phyloP scores from a whole-genome alignment of 106 monocot species.

The Platanthera guangdongensis region DNA sequence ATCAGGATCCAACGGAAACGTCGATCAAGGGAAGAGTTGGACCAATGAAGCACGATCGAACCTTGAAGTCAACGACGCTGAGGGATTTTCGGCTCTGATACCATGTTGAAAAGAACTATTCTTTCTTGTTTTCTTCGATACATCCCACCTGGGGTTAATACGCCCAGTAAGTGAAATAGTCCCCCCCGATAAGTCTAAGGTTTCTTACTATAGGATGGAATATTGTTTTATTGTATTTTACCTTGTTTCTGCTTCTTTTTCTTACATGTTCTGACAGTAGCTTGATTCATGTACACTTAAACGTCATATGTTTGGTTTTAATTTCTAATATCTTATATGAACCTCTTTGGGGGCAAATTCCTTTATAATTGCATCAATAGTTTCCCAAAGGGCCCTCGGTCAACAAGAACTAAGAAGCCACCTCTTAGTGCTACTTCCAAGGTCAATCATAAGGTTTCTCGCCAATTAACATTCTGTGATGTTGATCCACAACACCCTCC shows the following conservation, averaged over 20 bases:
- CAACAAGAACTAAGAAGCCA: neutral
- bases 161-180: too few species aligned
- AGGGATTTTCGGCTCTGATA: too few species aligned
- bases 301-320: neutral
- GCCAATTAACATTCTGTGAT: neutral
- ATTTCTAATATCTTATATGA: neutral
- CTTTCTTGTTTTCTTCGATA: too few species aligned
- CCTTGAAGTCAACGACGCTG: too few species aligned
- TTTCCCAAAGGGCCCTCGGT: constrained; percentile 1
- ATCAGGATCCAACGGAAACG: too few species aligned
- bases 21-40: too few species aligned
- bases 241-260: too few species aligned
- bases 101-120: too few species aligned
- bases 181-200: neutral
- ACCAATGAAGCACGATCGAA: too few species aligned
- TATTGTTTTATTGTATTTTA: neutral
- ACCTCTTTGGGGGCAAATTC: neutral
- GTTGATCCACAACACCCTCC: neutral
- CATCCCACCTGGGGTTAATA: too few species aligned
- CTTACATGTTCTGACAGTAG: neutral
- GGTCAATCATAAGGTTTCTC: neutral
- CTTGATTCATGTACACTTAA: neutral
- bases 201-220: neutral
- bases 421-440: neutral
- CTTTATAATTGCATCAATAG: neutral